Evolutionary conservation across 495 filamentous ascomycete genomes (phyloP), one percentile per base, ranked within the genome.

Genomic region (Aspergillus coremiiformis): DNA sequence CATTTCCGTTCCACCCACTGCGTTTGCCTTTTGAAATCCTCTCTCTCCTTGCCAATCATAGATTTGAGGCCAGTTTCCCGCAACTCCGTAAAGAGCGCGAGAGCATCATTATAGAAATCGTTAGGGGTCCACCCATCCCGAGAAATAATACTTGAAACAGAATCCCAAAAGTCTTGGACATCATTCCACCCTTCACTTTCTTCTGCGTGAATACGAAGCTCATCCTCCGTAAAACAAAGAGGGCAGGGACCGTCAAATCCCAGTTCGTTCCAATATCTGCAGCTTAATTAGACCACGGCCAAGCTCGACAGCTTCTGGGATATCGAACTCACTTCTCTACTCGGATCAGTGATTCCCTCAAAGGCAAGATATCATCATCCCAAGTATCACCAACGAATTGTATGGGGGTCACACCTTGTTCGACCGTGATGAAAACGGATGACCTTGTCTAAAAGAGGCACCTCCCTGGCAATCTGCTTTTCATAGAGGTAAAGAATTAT

Each of bases 171-270:
- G 8, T 62, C 57, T 47, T 60, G 60, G 2, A 64, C 54, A 22
- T 61, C 55, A 30, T 66, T 58, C 56, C 55, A 67, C 29, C 61
- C 56, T 3, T 63, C 49, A 35, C 62, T 55, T 44, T 66, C 60
- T 19, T 57, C 49, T 24, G 47, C 41, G 27, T 66, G 60, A 23
- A 50, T 45, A 32, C 49, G 52, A 27, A 66, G 46, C 14, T 64
- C 64, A 27, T 62, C 57, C 35, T 56, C 51, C 3, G 52, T 58
- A 43, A 67, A 66, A 52, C 58, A 33, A 30, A 61, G 55, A 17
- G 65, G 63, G 45, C 62, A 65, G 39, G 54, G 53, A 46, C 49
- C 49, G 12, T 56, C 27, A 35, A 65, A 58, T 3, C 60, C 63
- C 19, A 67, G 33, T 22, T 63, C 44, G 24, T 51, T 19, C 62